phyloP scores from a whole-genome alignment of 805 yeast species.

The Myxozyma neotropica region DNA sequence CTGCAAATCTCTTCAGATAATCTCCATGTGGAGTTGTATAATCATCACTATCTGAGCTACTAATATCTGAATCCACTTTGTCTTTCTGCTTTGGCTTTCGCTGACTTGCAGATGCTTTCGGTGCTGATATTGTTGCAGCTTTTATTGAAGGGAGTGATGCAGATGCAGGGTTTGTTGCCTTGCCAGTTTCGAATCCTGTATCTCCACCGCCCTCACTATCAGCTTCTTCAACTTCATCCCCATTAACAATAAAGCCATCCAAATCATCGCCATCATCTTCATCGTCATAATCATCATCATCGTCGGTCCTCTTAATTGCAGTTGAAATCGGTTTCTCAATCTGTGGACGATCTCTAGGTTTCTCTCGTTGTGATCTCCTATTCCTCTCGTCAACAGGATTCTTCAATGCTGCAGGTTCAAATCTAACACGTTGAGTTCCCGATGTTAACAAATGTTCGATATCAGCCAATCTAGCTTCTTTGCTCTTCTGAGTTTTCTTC shows the following conservation, averaged over 20 bases:
- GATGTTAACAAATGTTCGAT: constrained; percentile 22
- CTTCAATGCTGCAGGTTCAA: constrained; percentile 6
- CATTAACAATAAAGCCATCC: constrained; percentile 21
- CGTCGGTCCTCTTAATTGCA: not conserved
- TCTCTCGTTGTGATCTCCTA: too few species aligned
- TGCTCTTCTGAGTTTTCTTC: constrained; percentile 17
- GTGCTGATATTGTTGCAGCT: too few species aligned
- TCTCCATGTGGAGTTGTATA: not conserved
- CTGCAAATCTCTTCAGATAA: not conserved
- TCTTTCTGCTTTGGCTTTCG: not conserved
- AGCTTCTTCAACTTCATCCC: constrained; percentile 13
- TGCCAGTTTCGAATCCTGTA: too few species aligned
- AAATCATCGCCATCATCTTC: constrained; percentile 13
- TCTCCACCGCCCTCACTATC: too few species aligned
- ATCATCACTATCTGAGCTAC: constrained; percentile 7
- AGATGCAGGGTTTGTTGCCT: not conserved
- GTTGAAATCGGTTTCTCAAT: too few species aligned
- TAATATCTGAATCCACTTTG: not conserved
- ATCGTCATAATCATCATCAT: constrained; percentile 4
- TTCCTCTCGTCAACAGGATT: constrained; percentile 11
- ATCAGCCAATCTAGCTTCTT: constrained; percentile 27
- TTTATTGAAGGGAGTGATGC: not conserved
- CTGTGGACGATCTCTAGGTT: too few species aligned
- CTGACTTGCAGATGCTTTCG: not conserved
- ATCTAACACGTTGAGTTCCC: not conserved